Evolutionary conservation across 805 yeast species (phyloP).

Genomic region (Kuraishia ogatae): DNA sequence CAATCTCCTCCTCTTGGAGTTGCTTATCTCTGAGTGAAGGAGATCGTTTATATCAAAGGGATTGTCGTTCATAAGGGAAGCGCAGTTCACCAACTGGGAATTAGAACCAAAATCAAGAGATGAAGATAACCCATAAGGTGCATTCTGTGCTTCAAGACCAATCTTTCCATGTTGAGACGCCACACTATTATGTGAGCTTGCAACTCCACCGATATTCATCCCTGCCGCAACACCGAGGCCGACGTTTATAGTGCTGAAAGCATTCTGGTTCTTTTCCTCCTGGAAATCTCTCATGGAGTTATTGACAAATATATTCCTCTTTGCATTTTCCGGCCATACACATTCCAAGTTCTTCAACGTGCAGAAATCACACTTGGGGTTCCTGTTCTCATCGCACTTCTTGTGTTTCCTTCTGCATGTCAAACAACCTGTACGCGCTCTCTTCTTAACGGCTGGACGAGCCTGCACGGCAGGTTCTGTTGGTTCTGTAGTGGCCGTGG

Average conservation of each 20-base stretch:
- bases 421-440: conserved; percentile 32
- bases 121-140: background rate
- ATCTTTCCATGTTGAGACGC: background rate
- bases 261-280: conserved; percentile 1
- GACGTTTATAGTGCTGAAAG: background rate
- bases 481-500: background rate
- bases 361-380: conserved; percentile 43
- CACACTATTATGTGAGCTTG: background rate
- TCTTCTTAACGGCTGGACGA: conserved; percentile 11
- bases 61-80: conserved; percentile 1
- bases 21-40: background rate
- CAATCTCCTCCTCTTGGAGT: background rate
- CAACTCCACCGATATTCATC: background rate
- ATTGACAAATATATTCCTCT: conserved; percentile 17
- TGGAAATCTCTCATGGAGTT: conserved; percentile 18
- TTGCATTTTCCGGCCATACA: conserved; percentile 26
- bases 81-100: conserved; percentile 6
- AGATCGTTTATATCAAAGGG: background rate
- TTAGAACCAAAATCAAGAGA: background rate
- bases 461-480: background rate
- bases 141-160: background rate
- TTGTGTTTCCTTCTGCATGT: conserved; percentile 43
- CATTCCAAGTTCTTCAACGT: conserved; percentile 25
- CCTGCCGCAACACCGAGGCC: background rate
- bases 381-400: conserved; percentile 42